Percentiles rank a stretch among this genome's conserved stretches.
phyloP scores from a whole-genome alignment of 2,329 filamentous ascomycete species.

The Emergomyces pasteurianus region DNA sequence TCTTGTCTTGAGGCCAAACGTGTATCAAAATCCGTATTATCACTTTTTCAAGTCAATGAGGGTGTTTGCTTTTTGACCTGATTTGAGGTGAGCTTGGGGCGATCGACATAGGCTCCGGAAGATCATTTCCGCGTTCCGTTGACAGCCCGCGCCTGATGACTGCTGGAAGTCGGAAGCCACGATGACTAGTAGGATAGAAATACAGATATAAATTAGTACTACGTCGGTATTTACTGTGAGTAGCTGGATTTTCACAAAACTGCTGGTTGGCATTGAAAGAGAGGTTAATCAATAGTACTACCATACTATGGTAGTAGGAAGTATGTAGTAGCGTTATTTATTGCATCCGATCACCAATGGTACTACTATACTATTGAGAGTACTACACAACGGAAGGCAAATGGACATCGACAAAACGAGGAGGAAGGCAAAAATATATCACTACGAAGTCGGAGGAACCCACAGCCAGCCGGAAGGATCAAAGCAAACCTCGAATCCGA shows the following conservation, averaged over 20 bases:
- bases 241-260: neutral
- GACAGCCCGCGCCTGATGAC: too few species aligned
- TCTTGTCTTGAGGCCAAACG: neutral
- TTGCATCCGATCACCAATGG: neutral
- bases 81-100: neutral
- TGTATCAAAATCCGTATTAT: neutral
- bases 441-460: slow-evolving; percentile 13
- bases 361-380: neutral
- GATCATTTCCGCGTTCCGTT: neutral
- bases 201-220: too few species aligned
- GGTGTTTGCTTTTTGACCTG: neutral
- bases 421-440: neutral
- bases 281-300: too few species aligned
- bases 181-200: too few species aligned
- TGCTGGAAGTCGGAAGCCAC: too few species aligned
- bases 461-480: slow-evolving; percentile 38
- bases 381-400: neutral
- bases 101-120: neutral
- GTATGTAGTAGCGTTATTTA: neutral
- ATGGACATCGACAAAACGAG: neutral
- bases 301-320: neutral
- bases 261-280: neutral
- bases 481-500: slow-evolving; percentile 48
- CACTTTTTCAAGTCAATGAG: neutral
- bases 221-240: too few species aligned